A percentile compares a stretch with the other conserved stretches of the same genome.
phyloP scores from a whole-genome alignment of 140 eudicot genomes.

The Eryngium alpinum region DNA sequence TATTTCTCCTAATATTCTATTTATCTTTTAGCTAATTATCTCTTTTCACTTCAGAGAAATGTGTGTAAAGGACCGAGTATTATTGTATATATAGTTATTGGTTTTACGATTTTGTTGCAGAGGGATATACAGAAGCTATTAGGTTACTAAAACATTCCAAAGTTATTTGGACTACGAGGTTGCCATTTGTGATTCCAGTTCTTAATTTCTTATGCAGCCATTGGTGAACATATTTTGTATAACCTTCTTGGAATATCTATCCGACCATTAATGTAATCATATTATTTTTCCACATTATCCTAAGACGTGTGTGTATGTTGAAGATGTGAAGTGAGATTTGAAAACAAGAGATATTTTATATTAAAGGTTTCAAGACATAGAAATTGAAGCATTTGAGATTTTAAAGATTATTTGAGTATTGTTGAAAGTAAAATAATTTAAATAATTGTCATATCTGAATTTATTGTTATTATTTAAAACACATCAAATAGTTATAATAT shows the following conservation, averaged over 20 bases:
- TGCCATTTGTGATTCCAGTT: not conserved
- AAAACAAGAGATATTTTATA: no score
- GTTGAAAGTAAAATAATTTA: no score
- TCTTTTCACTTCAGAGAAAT: not conserved
- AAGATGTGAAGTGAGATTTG: no score
- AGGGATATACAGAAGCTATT: conserved; percentile 39
- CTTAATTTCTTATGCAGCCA: not conserved
- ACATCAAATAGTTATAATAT: no score
- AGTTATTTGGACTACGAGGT: not conserved
- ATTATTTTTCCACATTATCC: no score
- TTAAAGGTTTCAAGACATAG: no score
- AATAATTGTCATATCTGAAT: no score
- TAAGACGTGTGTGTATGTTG: no score
- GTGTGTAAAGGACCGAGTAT: not conserved
- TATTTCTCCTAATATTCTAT: not conserved
- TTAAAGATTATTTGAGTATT: no score
- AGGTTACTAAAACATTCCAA: conserved; percentile 8
- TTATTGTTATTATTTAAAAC: no score
- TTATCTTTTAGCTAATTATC: not conserved
- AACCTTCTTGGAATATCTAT: not conserved
- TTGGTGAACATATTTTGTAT: not conserved
- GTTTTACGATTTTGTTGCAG: conserved; percentile 26
- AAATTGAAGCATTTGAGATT: no score
- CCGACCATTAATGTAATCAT: not conserved
- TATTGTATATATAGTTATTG: not conserved